These are phyloP conservation scores for Lagenidium giganteum DNA, from an alignment of 352 stramenopile genomes.

Conservation along the genomic window DNA sequence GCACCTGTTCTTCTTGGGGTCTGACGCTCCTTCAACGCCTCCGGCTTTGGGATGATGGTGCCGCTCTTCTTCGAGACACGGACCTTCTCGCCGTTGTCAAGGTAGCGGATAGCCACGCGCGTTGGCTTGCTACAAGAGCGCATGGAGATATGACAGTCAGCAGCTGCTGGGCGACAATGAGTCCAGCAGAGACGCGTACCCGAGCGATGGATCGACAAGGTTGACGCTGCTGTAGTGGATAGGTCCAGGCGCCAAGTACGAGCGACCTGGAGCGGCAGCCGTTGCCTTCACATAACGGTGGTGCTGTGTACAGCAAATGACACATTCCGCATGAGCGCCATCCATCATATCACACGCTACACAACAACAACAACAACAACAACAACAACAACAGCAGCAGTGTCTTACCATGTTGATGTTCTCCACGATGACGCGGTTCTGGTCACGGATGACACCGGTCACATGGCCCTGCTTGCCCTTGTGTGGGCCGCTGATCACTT, in stretches of 20 bases:
- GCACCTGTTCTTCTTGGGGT: constrained; percentile 74
- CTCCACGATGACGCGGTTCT: constrained; percentile 79
- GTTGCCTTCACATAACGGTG: constrained; percentile 83
- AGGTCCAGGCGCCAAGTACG: constrained; percentile 76
- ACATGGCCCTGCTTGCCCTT: constrained; percentile 79
- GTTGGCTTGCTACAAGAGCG: constrained; percentile 51
- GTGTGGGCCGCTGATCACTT: constrained; percentile 77
- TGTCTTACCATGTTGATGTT: constrained; percentile 79
- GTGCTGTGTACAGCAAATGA: constrained; percentile 20
- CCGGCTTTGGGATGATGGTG: constrained; percentile 94
- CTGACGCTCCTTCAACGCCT: constrained; percentile 86
- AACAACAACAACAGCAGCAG: neutral
- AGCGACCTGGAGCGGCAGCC: constrained; percentile 54
- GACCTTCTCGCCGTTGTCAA: constrained; percentile 93
- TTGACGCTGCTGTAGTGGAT: constrained; percentile 88
- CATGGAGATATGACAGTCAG: no score
- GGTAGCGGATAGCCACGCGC: constrained; percentile 74
- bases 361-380: neutral
- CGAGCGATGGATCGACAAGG: constrained; percentile 75
- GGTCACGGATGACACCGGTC: constrained; percentile 64
- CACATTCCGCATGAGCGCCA: constrained; percentile 6
- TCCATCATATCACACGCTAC: no score
- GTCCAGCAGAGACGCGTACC: no score
- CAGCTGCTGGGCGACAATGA: no score
- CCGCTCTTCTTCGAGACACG: constrained; percentile 93